phyloP scores from a whole-genome alignment of 2,329 filamentous ascomycete species.

The Cryphonectria japonica region DNA sequence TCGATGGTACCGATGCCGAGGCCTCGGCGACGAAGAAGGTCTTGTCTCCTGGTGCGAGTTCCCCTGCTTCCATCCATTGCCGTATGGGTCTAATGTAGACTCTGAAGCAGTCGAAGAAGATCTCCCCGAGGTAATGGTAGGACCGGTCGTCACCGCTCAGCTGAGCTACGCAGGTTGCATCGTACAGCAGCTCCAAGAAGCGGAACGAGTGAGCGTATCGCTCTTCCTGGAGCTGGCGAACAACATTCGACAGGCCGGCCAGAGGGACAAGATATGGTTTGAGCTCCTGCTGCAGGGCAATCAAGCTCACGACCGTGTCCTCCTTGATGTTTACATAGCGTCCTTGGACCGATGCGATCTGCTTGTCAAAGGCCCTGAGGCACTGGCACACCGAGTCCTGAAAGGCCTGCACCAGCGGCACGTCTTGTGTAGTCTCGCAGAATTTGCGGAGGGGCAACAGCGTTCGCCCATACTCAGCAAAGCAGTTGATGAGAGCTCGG shows the following conservation, averaged over 20 bases:
- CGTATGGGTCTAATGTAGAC: conserved; percentile 81
- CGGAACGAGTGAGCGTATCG: conserved; percentile 62
- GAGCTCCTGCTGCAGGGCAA: conserved; percentile 64
- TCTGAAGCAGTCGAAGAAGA: conserved; percentile 82
- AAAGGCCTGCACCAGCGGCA: conserved; percentile 72
- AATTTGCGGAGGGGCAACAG: conserved; percentile 52
- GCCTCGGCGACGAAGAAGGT: conserved; percentile 75
- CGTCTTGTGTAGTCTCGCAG: conserved; percentile 46
- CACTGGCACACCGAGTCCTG: conserved; percentile 63
- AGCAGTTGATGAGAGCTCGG: conserved; percentile 50
- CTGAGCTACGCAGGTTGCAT: conserved; percentile 70
- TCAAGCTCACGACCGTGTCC: conserved; percentile 67
- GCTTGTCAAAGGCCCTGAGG: conserved; percentile 60
- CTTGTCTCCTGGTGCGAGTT: conserved; percentile 65
- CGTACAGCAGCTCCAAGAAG: conserved; percentile 79
- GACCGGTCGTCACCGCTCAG: conserved; percentile 64
- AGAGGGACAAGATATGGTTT: conserved; percentile 58
- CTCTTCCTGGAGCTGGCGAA: conserved; percentile 58
- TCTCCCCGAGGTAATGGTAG: conserved; percentile 65
- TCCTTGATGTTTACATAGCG: conserved; percentile 58
- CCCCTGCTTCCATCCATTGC: conserved; percentile 82
- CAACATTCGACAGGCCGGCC: conserved; percentile 62
- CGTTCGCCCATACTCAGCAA: conserved; percentile 51
- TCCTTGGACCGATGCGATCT: conserved; percentile 63
- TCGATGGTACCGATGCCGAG: conserved; percentile 58